Conservation (phyloP, 164 flowering plant species). For the Stephania yunnanensis region DNA sequence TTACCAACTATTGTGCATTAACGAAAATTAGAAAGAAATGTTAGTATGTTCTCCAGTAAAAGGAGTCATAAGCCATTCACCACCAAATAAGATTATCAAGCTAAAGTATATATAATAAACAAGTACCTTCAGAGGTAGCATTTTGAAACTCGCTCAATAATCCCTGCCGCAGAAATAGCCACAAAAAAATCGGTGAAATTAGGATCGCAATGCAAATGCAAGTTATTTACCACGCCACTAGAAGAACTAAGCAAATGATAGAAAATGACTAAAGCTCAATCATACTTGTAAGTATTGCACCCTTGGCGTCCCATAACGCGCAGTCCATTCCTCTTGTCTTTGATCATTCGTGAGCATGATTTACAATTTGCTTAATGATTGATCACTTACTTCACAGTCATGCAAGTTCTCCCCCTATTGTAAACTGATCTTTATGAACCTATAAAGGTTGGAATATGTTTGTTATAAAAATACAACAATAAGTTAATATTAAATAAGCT, state of each 20-base stretch:
- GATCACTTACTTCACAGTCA: neutral
- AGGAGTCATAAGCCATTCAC: neutral
- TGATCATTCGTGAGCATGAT: slow-evolving; percentile 71
- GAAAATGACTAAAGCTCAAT: neutral
- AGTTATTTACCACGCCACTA: neutral
- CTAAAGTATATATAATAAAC: neutral
- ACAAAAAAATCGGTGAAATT: neutral
- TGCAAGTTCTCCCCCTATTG: neutral
- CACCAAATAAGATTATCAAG: neutral
- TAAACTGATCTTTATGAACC: neutral
- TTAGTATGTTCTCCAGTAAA: neutral
- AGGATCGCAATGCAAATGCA: neutral
- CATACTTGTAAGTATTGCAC: slow-evolving; percentile 77
- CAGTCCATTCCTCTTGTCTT: slow-evolving; percentile 78
- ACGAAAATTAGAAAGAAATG: neutral
- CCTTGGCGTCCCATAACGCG: slow-evolving; percentile 72
- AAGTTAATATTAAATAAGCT: neutral
- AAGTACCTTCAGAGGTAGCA: slow-evolving; percentile 58
- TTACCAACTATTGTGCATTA: neutral
- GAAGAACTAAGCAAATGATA: neutral
- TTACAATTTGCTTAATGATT: neutral
- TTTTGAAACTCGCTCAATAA: slow-evolving; percentile 74
- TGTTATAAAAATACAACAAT: too few species aligned
- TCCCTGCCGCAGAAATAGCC: slow-evolving; percentile 36
- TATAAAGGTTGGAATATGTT: neutral